phyloP scores from a whole-genome alignment of 345 rosid species.

The Linum trigynum region DNA sequence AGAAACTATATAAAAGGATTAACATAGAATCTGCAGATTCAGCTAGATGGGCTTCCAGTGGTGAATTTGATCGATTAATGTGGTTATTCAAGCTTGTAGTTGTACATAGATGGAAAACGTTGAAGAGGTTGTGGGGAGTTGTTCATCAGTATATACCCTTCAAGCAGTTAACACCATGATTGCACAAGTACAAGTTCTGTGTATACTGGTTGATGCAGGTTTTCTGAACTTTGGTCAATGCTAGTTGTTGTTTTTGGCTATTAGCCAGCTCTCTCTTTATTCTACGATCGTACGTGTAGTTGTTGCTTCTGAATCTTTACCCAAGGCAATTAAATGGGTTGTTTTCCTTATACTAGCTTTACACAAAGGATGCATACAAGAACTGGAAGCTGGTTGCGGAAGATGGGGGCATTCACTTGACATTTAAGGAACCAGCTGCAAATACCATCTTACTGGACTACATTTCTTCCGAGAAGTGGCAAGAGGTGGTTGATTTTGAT shows the following conservation, averaged over 20 bases:
- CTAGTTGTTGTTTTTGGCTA: too few species aligned
- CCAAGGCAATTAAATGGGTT: slow-evolving; percentile 2
- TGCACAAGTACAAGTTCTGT: too few species aligned
- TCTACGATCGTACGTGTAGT: background rate
- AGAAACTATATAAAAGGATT: too few species aligned
- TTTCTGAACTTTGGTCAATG: too few species aligned
- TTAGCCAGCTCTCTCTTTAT: background rate
- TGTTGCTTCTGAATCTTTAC: background rate
- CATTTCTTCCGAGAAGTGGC: slow-evolving; percentile 71
- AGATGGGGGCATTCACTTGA: slow-evolving; percentile 56
- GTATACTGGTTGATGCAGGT: too few species aligned
- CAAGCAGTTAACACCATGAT: too few species aligned
- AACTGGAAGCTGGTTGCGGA: slow-evolving; percentile 67
- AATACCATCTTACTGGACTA: slow-evolving; percentile 58
- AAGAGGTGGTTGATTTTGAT: slow-evolving; percentile 71
- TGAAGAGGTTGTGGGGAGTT: too few species aligned
- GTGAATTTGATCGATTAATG: background rate
- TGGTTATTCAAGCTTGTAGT: too few species aligned
- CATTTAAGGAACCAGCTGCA: slow-evolving; percentile 73
- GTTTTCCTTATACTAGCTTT: slow-evolving; percentile 40
- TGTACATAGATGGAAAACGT: too few species aligned
- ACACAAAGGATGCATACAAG: slow-evolving; percentile 75
- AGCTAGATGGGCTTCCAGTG: background rate
- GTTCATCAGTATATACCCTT: too few species aligned
- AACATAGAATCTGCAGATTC: background rate